phyloP scores from a whole-genome alignment of 2,329 filamentous ascomycete genomes.

The Trichoderma semiorbis region DNA sequence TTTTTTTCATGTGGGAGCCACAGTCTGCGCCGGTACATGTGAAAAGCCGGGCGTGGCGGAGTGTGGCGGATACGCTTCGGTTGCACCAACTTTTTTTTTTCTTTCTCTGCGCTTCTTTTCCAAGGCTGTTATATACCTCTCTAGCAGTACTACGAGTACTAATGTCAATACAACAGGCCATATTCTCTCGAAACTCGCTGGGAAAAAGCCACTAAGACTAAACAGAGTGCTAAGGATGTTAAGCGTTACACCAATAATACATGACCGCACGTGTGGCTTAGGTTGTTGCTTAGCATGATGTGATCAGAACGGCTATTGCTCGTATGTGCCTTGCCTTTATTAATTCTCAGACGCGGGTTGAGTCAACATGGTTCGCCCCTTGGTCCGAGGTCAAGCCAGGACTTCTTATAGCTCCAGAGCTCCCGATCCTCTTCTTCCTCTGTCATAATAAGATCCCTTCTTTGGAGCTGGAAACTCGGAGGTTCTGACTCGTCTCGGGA shows the following conservation, averaged over 20 bases:
- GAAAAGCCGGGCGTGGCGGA: not conserved
- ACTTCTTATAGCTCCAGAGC: conserved; percentile 5
- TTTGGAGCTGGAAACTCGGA: not conserved
- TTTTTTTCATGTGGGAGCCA: not conserved
- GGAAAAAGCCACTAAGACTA: conserved; percentile 6
- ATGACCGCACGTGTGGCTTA: not conserved
- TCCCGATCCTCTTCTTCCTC: not conserved
- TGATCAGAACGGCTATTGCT: conserved; percentile 6
- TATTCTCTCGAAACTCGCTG: not conserved
- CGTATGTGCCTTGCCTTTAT: not conserved
- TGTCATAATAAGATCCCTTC: not conserved
- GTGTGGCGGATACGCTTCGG: not conserved
- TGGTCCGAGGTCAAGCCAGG: not conserved
- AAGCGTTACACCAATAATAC: conserved; percentile 1
- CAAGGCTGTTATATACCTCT: not conserved
- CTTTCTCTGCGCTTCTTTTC: not conserved
- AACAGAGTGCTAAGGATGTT: not conserved
- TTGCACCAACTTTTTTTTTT: not conserved
- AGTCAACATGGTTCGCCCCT: conserved; percentile 7
- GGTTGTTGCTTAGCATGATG: conserved; percentile 3
- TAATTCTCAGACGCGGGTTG: not conserved
- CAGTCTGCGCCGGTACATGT: not conserved
- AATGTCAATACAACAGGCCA: not conserved
- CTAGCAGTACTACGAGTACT: not conserved
- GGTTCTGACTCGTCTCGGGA: conserved; percentile 27